These are phyloP conservation scores for Ilex aquifolium DNA, from an alignment of 257 asterid species.

Conservation along the genomic window DNA sequence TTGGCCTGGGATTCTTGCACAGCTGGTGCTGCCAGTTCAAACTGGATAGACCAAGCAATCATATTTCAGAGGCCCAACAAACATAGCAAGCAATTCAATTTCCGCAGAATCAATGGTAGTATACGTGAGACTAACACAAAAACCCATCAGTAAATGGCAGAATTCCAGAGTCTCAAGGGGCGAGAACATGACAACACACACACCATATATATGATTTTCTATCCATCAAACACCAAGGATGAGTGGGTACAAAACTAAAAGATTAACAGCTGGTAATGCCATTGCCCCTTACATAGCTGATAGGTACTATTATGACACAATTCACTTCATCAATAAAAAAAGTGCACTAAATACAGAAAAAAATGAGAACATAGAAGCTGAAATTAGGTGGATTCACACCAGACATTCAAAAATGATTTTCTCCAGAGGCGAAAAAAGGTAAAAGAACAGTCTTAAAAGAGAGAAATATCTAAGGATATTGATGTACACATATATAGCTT, in stretches of 20 bases:
- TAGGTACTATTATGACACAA: background rate
- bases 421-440: background rate
- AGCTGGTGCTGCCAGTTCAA: conserved; percentile 99
- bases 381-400: background rate
- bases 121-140: background rate
- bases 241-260: background rate
- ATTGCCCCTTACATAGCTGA: background rate
- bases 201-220: background rate
- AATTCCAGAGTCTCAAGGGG: background rate
- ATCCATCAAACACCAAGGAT: background rate
- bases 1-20: conserved; percentile 91
- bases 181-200: background rate
- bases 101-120: background rate
- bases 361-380: no score
- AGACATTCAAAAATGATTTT: background rate
- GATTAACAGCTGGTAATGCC: background rate
- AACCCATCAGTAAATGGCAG: background rate
- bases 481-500: background rate
- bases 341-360: no score
- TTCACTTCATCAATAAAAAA: no score
- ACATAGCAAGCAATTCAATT: background rate
- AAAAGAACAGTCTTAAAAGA: background rate
- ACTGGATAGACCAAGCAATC: conserved; percentile 37
- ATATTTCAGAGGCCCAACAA: conserved; percentile 7
- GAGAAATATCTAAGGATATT: background rate